These are phyloP conservation scores for Eucalyptus grandis DNA, from an alignment of 345 rosid species.

Conservation along the genomic window DNA sequence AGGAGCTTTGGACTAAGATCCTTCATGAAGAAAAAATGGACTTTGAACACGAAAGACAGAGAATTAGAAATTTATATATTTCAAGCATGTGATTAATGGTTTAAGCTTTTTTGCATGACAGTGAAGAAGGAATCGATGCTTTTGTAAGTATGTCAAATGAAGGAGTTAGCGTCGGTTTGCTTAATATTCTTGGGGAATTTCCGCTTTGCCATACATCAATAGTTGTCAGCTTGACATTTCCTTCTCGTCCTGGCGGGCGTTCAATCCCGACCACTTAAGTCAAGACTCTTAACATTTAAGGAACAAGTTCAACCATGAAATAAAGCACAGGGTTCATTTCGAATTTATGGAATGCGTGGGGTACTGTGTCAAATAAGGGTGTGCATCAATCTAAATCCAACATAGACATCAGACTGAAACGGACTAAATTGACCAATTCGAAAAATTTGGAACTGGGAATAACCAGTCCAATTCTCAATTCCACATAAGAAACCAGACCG, in stretches of 20 bases:
- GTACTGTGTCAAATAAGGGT: background rate
- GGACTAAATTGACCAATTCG: fast-evolving
- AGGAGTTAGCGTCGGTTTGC: background rate
- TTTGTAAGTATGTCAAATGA: background rate
- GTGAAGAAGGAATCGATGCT: background rate
- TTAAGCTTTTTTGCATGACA: background rate
- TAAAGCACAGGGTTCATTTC: background rate
- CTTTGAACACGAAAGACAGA: background rate
- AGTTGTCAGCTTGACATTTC: background rate
- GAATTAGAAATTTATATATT: background rate
- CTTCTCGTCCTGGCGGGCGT: background rate
- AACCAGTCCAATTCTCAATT: background rate
- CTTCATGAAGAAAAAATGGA: background rate
- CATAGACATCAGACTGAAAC: background rate
- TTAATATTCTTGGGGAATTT: background rate
- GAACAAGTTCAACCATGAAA: background rate
- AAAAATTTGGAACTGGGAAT: background rate
- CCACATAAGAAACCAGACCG: background rate
- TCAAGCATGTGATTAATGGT: background rate
- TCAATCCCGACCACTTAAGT: background rate
- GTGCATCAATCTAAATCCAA: background rate
- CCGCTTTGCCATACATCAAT: background rate
- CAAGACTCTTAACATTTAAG: background rate
- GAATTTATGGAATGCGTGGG: background rate
- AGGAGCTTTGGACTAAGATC: background rate